A percentile compares a stretch with the other conserved stretches of the same genome.
Evolutionary conservation across 441 rosid genomes (phyloP).

Genomic region (Gossypium trilobum): DNA sequence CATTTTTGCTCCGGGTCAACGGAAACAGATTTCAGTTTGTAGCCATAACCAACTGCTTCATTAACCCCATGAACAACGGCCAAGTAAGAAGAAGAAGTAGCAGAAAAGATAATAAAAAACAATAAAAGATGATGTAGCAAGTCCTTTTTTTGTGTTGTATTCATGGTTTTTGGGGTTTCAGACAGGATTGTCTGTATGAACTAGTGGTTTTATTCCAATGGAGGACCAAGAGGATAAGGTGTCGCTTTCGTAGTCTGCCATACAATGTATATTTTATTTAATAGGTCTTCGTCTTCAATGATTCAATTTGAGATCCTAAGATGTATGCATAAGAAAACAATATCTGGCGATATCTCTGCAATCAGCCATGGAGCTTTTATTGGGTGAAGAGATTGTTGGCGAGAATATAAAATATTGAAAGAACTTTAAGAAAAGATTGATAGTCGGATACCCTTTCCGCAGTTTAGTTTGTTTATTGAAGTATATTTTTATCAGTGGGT

Average conservation of each 20-base stretch:
- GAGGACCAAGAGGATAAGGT: background rate
- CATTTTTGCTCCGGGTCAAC: conserved; percentile 12
- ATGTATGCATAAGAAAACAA: no score
- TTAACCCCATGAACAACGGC: background rate
- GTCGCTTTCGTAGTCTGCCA: background rate
- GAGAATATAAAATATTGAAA: no score
- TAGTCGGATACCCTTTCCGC: no score
- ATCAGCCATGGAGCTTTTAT: no score
- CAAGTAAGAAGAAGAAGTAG: background rate
- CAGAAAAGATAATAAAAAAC: background rate
- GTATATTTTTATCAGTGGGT: no score
- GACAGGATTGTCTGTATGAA: background rate
- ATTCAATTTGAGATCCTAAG: no score
- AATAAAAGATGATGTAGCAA: background rate
- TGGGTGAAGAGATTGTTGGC: no score
- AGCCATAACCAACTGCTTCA: conserved; percentile 44
- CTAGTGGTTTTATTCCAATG: background rate
- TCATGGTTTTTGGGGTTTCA: background rate
- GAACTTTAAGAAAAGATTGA: no score
- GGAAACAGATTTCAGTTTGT: conserved; percentile 29
- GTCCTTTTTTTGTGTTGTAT: background rate
- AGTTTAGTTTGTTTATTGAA: no score
- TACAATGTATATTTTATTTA: background rate
- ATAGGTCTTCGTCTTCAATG: background rate
- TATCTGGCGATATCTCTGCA: no score